Evolutionary conservation across 192 early-diverging fungal species (phyloP).

Genomic region (Anaeromyces robustus): DNA sequence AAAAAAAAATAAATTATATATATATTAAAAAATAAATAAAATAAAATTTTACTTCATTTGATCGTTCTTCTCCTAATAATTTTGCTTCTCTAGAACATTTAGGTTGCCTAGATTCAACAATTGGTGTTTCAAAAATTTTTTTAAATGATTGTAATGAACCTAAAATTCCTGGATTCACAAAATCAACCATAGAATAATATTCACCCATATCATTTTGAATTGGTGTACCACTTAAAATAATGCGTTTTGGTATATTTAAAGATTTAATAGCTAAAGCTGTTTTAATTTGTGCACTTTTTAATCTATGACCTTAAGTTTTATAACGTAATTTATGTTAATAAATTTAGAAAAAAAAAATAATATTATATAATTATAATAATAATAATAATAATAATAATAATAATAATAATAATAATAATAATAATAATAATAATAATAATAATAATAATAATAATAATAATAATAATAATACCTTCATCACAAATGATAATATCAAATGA

Average conservation of each 20-base stretch:
- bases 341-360: too few relatives aligned
- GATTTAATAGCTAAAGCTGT: conserved; percentile 18
- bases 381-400: too few relatives aligned
- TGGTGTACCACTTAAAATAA: conserved; percentile 36
- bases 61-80: conserved; percentile 9
- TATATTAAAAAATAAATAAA: too few relatives aligned
- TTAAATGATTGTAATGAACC: conserved; percentile 19
- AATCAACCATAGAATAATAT: conserved; percentile 31
- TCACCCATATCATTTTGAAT: conserved; percentile 37
- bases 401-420: too few relatives aligned
- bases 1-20: too few relatives aligned
- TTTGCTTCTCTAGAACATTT: conserved; percentile 13
- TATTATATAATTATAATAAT: too few relatives aligned
- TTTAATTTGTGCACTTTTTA: conserved; percentile 26
- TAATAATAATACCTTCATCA: conserved; percentile 4
- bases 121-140: conserved; percentile 21
- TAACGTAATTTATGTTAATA: too few relatives aligned
- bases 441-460: too few relatives aligned
- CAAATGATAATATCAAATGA: not conserved
- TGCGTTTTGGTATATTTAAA: conserved; percentile 11
- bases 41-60: conserved; percentile 11
- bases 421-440: too few relatives aligned
- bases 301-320: conserved; percentile 5
- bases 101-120: conserved; percentile 20
- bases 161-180: conserved; percentile 38